These are phyloP conservation scores for Microdochium bolleyi DNA, from an alignment of 2,329 filamentous ascomycete species.

Conservation along the genomic window DNA sequence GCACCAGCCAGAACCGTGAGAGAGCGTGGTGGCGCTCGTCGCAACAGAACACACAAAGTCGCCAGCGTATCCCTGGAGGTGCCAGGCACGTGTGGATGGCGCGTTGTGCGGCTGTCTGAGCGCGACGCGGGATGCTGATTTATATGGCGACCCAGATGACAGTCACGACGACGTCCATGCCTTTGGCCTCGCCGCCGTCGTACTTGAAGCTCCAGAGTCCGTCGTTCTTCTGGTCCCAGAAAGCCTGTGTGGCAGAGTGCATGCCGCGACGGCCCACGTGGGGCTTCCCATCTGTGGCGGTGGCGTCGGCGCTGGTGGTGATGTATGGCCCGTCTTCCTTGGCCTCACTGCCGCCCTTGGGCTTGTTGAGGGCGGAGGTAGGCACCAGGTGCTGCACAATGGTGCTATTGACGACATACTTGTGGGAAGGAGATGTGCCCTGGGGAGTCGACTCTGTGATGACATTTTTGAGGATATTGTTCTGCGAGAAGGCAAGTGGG, in stretches of 20 bases:
- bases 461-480: constrained; percentile 67
- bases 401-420: constrained; percentile 96
- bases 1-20: not conserved
- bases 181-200: constrained; percentile 59
- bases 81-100: not conserved
- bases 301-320: constrained; percentile 44
- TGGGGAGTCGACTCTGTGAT: constrained; percentile 65
- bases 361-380: constrained; percentile 55
- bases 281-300: constrained; percentile 56
- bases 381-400: constrained; percentile 89
- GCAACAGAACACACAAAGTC: not conserved
- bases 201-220: constrained; percentile 89
- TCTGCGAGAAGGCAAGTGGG: constrained; percentile 35
- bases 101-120: not conserved
- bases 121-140: constrained; percentile 6
- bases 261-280: constrained; percentile 80
- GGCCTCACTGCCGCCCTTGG: constrained; percentile 39
- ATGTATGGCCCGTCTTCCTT: constrained; percentile 42
- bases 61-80: not conserved
- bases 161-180: constrained; percentile 62
- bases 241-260: constrained; percentile 79
- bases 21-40: not conserved
- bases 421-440: constrained; percentile 60
- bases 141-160: constrained; percentile 72
- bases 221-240: constrained; percentile 86